Evolutionary conservation across 106 monocot species (phyloP), one percentile per base, ranked within the genome.

Genomic region (Iris macrosiphon): DNA sequence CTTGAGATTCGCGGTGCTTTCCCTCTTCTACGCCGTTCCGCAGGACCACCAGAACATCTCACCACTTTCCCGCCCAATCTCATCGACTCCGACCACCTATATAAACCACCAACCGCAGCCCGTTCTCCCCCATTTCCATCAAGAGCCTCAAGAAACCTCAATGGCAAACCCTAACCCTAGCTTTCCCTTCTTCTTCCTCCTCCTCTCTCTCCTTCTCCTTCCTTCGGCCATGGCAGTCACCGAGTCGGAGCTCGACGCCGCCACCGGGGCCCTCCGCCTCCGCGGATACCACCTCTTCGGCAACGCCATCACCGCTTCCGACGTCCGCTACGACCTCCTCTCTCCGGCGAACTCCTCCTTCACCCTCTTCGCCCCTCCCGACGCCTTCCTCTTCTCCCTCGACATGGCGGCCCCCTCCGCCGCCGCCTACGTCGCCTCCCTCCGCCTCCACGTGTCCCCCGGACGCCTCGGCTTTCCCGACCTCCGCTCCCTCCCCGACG

Each of bases 331-430:
- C 53, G 62, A 70, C 20, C 61, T 70, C 53, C 70, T 70, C 59
- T 54, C 58, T 19, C 45, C 23, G 10, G 19, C 32, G 27, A 20
- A 35, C 34, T 10, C 4, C 31, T 31, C 31, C 45, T 61, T 30
- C 70, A 61, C 70, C 42, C 34, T 62, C 43, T 61, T 62, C 52
- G 63, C 71, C 7, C 63, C 71, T 16, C 33, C 63, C 33, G 71
- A 63, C 29, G 41, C 52, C 1, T 27, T 52, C 41, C 61, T 62
- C 52, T 70, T 62, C 54, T 31, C 49, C 42, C 30, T 61, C 49
- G 51, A 40, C 51, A 29, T 43, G 21, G 15, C 42, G 9, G 32
- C 40, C 2, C 25, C 34, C 42, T 26, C 53, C 26, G 61, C 61
- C 62, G 14, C 31, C 31, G 4, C 34, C 19, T 49, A 49, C 40